Base-by-base conservation (phyloP, 805 yeast species). In the fission yeast (Schizosaccharomyces pombe) region DNA sequence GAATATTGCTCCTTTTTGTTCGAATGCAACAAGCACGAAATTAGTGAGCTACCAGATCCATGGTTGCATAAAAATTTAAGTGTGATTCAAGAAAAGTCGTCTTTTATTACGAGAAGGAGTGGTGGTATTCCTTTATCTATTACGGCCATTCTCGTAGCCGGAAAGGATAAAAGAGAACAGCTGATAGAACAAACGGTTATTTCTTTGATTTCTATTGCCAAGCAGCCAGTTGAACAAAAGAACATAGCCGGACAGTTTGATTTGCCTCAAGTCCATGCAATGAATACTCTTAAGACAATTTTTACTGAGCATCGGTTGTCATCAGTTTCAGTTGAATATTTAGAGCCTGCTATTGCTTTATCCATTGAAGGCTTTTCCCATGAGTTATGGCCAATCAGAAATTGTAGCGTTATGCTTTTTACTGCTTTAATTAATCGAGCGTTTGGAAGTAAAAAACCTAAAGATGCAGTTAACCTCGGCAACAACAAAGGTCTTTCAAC, bases 381-480 rank as follows among this genome's bases (percentile, higher is more conserved):
- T 1, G 68, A 72, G 1, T 70, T 78, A 26, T 89, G 97, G 97
- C 78, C 94, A 0, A 74, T 89, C 29, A 73, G 95, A 62, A 89
- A 89, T 63, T 85, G 96, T 65, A 85, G 94, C 0, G 82, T 87
- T 19, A 91, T 89, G 97, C 70, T 89, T 43, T 89, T 86, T 64
- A 80, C 94, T 0, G 79, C 94, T 0, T 66, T 89, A 47, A 91
- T 85, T 61, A 81, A 80, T 57, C 72, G 89, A 57, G 62, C 91
- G 4, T 87, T 89, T 66, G 93, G 93, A 1, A 75, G 72, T 12
- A 71, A 71, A 49, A 69, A 70, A 55, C 57, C 63, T 11, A 68
- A 67, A 14, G 60, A 57, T 29, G 54, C 11, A 9, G 24, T 26
- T 39, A 33, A 26, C 55, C 2, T 58, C 62, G 22, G 52, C 47